phyloP scores from a whole-genome alignment of 306 rosid genomes.

The Vigna angularis region DNA sequence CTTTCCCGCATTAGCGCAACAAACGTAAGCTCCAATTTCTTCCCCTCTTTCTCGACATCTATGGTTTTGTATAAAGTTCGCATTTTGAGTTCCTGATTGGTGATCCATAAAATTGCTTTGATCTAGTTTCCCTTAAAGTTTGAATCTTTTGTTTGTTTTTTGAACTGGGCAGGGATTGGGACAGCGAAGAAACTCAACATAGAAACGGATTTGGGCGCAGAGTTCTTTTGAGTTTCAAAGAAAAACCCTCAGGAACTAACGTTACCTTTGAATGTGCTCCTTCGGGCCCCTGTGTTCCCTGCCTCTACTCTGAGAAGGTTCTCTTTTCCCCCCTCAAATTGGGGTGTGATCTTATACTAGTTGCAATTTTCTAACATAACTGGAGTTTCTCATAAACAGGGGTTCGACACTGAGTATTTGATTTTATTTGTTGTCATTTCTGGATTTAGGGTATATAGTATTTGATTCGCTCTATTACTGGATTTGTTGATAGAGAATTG shows the following conservation, averaged over 20 bases:
- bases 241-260: constrained; percentile 72
- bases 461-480: background rate
- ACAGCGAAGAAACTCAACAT: constrained; percentile 43
- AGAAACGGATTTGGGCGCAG: constrained; percentile 60
- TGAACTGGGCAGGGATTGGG: constrained; percentile 53
- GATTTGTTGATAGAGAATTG: background rate
- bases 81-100: background rate
- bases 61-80: constrained; percentile 1
- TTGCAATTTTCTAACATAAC: background rate
- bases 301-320: constrained; percentile 92
- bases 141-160: constrained; percentile 25
- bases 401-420: constrained; percentile 7
- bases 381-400: background rate
- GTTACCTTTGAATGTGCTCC: constrained; percentile 83
- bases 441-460: background rate
- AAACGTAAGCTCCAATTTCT: constrained; percentile 56
- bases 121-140: constrained; percentile 39
- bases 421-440: background rate
- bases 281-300: constrained; percentile 91
- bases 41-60: background rate
- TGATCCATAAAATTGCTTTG: constrained; percentile 37
- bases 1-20: constrained; percentile 48
- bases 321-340: background rate
- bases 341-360: background rate
- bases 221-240: constrained; percentile 74